Percentiles rank a stretch among this genome's conserved stretches.
Conservation (phyloP, 1,284 basidiomycete genomes). For the Microbotryum scabiosae region DNA sequence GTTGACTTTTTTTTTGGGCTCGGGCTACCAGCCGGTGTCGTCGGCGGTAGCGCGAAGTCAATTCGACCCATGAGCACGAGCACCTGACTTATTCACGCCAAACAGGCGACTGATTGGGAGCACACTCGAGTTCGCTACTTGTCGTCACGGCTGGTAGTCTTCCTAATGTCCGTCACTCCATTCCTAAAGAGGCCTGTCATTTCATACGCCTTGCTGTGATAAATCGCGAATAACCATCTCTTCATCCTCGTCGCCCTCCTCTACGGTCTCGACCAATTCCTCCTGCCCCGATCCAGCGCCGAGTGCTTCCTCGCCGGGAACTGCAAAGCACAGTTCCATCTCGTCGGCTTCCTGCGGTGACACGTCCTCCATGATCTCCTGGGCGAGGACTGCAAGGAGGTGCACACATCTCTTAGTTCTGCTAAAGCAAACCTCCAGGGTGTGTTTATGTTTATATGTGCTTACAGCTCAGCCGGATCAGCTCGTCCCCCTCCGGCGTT, state of each 20-base stretch:
- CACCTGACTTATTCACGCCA: too few species aligned
- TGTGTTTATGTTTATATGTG: not conserved
- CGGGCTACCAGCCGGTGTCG: too few species aligned
- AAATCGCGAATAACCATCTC: not conserved
- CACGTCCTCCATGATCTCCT: slow-evolving; percentile 28
- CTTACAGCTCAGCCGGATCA: slow-evolving; percentile 19
- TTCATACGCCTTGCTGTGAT: not conserved
- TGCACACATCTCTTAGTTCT: not conserved
- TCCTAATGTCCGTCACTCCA: not conserved
- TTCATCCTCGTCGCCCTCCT: slow-evolving; percentile 1
- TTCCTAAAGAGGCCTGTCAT: not conserved
- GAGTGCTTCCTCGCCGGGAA: not conserved
- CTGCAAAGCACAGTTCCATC: slow-evolving; percentile 23
- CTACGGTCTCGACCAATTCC: not conserved
- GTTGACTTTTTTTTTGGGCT: too few species aligned
- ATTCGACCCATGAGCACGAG: too few species aligned
- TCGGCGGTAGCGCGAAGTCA: too few species aligned
- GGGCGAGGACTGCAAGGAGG: slow-evolving; percentile 15
- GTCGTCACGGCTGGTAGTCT: not conserved
- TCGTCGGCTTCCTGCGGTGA: slow-evolving; percentile 21
- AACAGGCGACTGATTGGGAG: too few species aligned
- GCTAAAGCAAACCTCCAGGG: not conserved
- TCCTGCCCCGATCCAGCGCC: not conserved
- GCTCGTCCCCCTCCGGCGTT: not conserved
- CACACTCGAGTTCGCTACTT: not conserved